Evolutionary conservation across 208 protist species (phyloP).

Genomic region (Polymyxa betae): DNA sequence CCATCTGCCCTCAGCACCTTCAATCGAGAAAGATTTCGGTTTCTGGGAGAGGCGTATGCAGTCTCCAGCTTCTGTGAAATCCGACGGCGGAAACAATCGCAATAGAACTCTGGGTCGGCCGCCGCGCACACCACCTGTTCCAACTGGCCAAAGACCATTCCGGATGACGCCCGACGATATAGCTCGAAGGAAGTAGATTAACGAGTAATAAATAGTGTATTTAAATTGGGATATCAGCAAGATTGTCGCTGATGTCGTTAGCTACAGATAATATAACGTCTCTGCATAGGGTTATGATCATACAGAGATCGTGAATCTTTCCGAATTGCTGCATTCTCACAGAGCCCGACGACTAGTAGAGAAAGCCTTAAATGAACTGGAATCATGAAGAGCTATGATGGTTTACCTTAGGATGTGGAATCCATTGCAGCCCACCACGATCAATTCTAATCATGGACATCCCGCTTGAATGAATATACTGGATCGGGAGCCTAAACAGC

Average conservation of each 20-base stretch:
- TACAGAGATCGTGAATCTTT: too few relatives aligned
- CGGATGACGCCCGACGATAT: neutral
- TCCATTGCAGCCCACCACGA: slow-evolving; percentile 25
- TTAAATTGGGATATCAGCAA: too few relatives aligned
- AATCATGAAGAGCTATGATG: too few relatives aligned
- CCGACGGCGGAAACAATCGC: neutral
- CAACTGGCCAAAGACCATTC: neutral
- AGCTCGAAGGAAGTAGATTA: too few relatives aligned
- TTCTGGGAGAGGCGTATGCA: neutral
- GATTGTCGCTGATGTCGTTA: too few relatives aligned
- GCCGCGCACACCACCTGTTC: neutral
- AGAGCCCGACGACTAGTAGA: too few relatives aligned
- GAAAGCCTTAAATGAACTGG: too few relatives aligned
- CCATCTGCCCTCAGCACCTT: slow-evolving; percentile 35
- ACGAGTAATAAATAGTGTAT: too few relatives aligned
- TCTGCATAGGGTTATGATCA: too few relatives aligned
- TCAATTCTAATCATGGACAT: neutral
- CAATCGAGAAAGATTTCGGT: neutral
- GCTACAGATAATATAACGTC: too few relatives aligned
- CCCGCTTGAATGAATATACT: neutral
- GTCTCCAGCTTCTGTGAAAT: neutral
- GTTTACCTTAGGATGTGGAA: slow-evolving; percentile 14
- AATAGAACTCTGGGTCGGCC: neutral
- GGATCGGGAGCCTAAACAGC: neutral
- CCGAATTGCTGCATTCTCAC: too few relatives aligned